phyloP scores from a whole-genome alignment of 306 rosid genomes.

The Psophocarpus tetragonolobus region DNA sequence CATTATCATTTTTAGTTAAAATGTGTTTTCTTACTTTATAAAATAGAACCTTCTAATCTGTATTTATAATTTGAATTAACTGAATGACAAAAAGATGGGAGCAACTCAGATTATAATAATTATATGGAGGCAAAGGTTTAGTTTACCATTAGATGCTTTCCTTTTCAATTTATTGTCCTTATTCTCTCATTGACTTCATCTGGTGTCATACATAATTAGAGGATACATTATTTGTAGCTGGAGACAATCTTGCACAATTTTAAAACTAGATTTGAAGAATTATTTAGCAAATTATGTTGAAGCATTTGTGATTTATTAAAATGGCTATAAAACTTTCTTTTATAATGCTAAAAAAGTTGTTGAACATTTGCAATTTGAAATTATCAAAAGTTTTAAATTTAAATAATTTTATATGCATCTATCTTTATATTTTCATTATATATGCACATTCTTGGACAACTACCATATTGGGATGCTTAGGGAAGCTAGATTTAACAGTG shows the following conservation, averaged over 20 bases:
- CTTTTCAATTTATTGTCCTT: constrained; percentile 14
- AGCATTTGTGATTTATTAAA: neutral
- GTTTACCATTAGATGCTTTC: constrained; percentile 5
- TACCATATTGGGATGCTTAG: neutral
- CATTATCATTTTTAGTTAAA: constrained; percentile 1
- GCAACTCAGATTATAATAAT: constrained; percentile 69
- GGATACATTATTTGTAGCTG: neutral
- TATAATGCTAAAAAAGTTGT: neutral
- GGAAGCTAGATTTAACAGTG: neutral
- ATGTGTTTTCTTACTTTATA: neutral
- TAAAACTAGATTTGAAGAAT: no score
- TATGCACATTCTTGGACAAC: no score
- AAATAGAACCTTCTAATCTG: neutral
- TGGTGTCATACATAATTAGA: neutral
- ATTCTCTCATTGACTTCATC: neutral
- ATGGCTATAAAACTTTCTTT: no score
- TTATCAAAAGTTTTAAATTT: neutral
- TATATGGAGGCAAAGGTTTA: constrained; percentile 88
- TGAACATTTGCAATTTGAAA: constrained; percentile 14
- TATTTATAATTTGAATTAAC: constrained; percentile 2
- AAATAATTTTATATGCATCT: neutral
- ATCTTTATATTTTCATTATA: no score
- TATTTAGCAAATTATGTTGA: neutral
- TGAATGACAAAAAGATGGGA: constrained; percentile 75
- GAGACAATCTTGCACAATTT: neutral